Base-by-base conservation (phyloP, 1,139 yeast species). In the Groenewaldozyma auringiensis region DNA sequence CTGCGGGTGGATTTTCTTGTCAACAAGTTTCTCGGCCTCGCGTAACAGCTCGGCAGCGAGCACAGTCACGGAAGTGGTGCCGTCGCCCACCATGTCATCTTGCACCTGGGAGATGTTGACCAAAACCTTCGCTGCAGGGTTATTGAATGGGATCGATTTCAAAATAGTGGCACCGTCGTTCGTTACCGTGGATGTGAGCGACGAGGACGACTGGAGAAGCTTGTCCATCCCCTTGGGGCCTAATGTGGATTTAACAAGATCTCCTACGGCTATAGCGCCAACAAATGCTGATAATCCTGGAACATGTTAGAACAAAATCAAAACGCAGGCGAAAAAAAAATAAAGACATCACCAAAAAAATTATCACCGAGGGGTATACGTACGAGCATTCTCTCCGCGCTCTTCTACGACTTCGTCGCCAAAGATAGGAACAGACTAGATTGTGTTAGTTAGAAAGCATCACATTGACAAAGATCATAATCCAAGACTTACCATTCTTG, bases 181-280 rank as follows among this genome's bases (percentile, higher is more conserved):
- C 42, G 99, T 94, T 40, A 92, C 92, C 61, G 89, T 63, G 4
- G 94, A 75, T 49, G 74, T 74, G 44, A 84, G 81, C 46, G 92
- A 79, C 3, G 92, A 76, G 14, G 96, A 84, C 54, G 95, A 83
- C 62, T 88, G 96, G 52, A 92, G 72, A 54, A 92, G 72, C 65
- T 92, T 92, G 67, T 92, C 98, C 97, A 92, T 92, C 51, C 98
- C 98, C 66, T 92, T 92, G 53, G 98, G 98, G 9, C 98, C 98
- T 55, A 92, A 72, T 2, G 98, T 94, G 31, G 96, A 81, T 67
- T 94, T 92, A 40, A 92, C 97, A 52, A 92, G 74, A 65, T 92
- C 98, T 43, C 97, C 98, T 22, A 92, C 98, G 37, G 98, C 98
- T 64, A 92, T 92, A 53, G 98, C 98, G 43, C 98, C 98, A 18